Evolutionary conservation across 352 stramenopile species (phyloP).

Genomic region (Globisporangium ultimum): DNA sequence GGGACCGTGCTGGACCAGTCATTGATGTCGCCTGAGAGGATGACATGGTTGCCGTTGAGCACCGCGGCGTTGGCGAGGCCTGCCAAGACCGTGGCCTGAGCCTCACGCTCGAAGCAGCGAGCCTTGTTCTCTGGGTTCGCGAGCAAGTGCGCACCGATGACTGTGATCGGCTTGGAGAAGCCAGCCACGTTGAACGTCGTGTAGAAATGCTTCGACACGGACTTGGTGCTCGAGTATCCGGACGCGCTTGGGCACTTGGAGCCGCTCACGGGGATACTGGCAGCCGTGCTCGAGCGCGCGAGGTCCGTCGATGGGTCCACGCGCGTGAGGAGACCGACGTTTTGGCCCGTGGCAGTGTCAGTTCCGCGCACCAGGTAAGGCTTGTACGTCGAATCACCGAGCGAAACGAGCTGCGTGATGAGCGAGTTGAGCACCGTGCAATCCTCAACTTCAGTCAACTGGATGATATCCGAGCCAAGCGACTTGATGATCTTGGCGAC

Average conservation of each 20-base stretch:
- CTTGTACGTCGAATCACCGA: constrained; percentile 55
- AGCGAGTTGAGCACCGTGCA: constrained; percentile 44
- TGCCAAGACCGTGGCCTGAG: constrained; percentile 49
- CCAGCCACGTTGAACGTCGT: constrained; percentile 61
- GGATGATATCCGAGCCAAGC: constrained; percentile 60
- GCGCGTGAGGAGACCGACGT: constrained; percentile 57
- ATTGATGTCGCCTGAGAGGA: constrained; percentile 68
- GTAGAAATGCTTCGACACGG: constrained; percentile 69
- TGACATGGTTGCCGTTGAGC: constrained; percentile 44
- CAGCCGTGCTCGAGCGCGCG: constrained; percentile 29
- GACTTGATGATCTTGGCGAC: constrained; percentile 44
- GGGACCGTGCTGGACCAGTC: constrained; percentile 46
- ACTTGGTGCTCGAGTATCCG: constrained; percentile 40
- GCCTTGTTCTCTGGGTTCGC: constrained; percentile 51
- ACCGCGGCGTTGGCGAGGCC: constrained; percentile 36
- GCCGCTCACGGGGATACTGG: constrained; percentile 40
- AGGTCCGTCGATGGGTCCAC: constrained; percentile 51
- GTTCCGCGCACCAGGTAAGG: constrained; percentile 55
- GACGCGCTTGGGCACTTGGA: constrained; percentile 45
- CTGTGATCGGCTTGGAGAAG: constrained; percentile 60
- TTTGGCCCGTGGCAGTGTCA: constrained; percentile 63
- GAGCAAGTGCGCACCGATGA: constrained; percentile 65
- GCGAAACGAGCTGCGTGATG: constrained; percentile 36
- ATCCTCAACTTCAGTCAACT: constrained; percentile 62
- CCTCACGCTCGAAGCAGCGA: constrained; percentile 59